A percentile compares a stretch with the other conserved stretches of the same genome.
Evolutionary conservation across 1,284 basidiomycete species (phyloP).

Genomic region (Gomphus bonarii): DNA sequence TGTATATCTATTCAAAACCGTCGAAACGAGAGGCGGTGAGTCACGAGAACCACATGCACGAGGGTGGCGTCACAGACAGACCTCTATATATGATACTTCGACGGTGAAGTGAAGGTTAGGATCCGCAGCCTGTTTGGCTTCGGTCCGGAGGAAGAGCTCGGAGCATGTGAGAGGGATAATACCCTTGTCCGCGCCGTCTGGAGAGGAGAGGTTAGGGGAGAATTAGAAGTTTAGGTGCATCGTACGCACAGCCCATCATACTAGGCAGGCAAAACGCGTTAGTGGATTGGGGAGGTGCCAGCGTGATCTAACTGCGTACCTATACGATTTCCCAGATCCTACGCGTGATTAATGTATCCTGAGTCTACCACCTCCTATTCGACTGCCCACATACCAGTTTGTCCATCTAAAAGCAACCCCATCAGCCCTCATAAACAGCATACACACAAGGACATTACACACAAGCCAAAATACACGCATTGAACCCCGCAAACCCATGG

Average conservation of each 20-base stretch:
- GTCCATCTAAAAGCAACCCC: slow-evolving; percentile 48
- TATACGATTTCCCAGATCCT: slow-evolving; percentile 87
- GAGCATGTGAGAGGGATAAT: slow-evolving; percentile 95
- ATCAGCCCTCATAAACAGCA: neutral
- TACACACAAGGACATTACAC: slow-evolving; percentile 31
- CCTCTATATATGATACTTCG: slow-evolving; percentile 97
- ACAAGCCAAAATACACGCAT: slow-evolving; percentile 97
- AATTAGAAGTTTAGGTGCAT: slow-evolving; percentile 13
- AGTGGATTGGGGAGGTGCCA: neutral
- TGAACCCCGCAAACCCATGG: slow-evolving; percentile 94
- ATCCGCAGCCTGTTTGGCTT: slow-evolving; percentile 53
- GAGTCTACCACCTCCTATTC: neutral
- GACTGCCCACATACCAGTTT: slow-evolving; percentile 55
- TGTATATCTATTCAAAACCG: slow-evolving; percentile 85
- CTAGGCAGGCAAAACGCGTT: slow-evolving; percentile 28
- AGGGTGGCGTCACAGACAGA: slow-evolving; percentile 22
- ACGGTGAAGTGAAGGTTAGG: slow-evolving; percentile 75
- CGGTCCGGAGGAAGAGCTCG: slow-evolving; percentile 83
- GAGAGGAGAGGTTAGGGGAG: slow-evolving; percentile 13
- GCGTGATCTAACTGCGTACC: slow-evolving; percentile 35
- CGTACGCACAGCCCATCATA: slow-evolving; percentile 96
- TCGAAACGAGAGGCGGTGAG: neutral
- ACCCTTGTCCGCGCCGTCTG: slow-evolving; percentile 93
- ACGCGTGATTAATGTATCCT: slow-evolving; percentile 12
- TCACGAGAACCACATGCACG: neutral